Percentiles rank a stretch among this genome's conserved stretches.
These are phyloP conservation scores for Inga laurina DNA, from an alignment of 306 rosid genomes.

Conservation along the genomic window DNA sequence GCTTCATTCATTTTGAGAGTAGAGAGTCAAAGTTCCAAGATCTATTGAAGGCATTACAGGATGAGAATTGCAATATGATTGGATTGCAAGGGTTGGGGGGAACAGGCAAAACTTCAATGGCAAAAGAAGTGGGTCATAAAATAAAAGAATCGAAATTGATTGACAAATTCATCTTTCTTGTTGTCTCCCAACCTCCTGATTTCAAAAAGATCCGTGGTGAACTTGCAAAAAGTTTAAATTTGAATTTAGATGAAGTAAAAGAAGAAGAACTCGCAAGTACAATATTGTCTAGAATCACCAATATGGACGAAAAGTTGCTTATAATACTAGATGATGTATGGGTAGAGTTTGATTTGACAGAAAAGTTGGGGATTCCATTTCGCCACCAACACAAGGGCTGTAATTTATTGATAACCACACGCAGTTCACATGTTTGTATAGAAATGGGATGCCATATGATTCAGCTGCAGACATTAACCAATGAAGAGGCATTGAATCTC, in stretches of 20 bases:
- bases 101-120: not conserved
- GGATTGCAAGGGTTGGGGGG: not conserved
- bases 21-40: not conserved
- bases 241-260: fast-evolving
- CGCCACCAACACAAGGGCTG: too few species aligned
- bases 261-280: not conserved
- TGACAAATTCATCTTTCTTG: slow-evolving; percentile 17
- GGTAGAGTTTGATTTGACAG: too few species aligned
- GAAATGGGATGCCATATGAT: not conserved
- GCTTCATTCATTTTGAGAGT: not conserved
- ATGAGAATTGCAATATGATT: not conserved
- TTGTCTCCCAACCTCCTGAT: not conserved
- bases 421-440: too few species aligned
- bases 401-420: too few species aligned
- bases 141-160: not conserved
- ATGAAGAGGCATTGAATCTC: too few species aligned
- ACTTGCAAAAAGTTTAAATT: not conserved
- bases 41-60: not conserved
- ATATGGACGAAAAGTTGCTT: too few species aligned
- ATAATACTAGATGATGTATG: too few species aligned
- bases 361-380: too few species aligned
- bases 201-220: not conserved
- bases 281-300: not conserved
- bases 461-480: not conserved
- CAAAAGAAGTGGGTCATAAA: not conserved